Evolutionary conservation across 2,329 filamentous ascomycete species (phyloP).

Genomic region (Volutella citrinella): DNA sequence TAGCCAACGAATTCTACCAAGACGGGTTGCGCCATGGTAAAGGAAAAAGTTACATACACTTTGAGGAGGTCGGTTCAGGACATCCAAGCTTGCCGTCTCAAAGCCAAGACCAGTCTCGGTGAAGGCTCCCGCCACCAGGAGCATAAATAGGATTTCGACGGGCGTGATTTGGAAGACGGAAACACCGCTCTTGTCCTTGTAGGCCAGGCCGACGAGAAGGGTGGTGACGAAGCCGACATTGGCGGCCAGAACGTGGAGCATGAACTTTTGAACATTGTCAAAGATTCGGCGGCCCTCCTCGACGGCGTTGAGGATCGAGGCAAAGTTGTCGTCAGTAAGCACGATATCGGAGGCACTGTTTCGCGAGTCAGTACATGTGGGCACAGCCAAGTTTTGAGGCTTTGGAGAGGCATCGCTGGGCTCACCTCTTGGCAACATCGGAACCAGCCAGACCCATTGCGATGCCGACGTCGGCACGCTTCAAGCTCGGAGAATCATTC

Average conservation of each 20-base stretch:
- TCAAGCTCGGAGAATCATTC: conserved; percentile 66
- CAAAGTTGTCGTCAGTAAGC: conserved; percentile 68
- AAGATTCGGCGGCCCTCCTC: conserved; percentile 67
- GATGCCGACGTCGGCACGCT: conserved; percentile 66
- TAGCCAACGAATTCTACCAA: not conserved
- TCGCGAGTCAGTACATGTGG: too few species aligned
- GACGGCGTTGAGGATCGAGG: conserved; percentile 39
- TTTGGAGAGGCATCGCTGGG: too few species aligned
- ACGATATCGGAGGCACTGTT: conserved; percentile 64
- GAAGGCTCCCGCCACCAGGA: conserved; percentile 68
- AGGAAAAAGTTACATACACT: conserved; percentile 12
- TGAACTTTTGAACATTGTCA: conserved; percentile 70
- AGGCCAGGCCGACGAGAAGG: conserved; percentile 64
- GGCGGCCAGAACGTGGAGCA: conserved; percentile 61
- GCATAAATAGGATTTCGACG: conserved; percentile 72
- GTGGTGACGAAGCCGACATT: conserved; percentile 67
- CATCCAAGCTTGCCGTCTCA: conserved; percentile 63
- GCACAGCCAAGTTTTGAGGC: too few species aligned
- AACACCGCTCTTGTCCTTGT: conserved; percentile 62
- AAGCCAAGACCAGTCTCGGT: conserved; percentile 72
- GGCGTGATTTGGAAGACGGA: conserved; percentile 69
- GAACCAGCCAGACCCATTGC: conserved; percentile 64
- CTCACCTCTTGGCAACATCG: conserved; percentile 68
- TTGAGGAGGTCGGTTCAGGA: conserved; percentile 61
- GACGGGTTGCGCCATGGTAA: too few species aligned